Evolutionary conservation across 1,284 basidiomycete genomes (phyloP), one percentile per base, ranked within the genome.

Genomic region (Trichosporon faecale): DNA sequence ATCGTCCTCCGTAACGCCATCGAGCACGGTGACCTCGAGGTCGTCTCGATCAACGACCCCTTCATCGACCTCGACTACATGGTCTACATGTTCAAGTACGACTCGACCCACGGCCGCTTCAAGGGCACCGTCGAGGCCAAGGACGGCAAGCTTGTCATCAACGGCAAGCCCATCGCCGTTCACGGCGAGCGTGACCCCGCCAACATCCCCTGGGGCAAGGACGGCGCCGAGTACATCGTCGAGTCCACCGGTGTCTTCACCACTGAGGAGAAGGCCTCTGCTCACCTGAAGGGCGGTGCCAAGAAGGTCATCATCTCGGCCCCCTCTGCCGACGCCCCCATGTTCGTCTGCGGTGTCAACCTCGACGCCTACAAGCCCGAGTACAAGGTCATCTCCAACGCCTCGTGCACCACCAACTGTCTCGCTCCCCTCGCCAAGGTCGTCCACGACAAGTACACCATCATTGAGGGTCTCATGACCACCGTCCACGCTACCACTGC

Each of bases 81-180:
- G 94, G 94, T 94, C 83, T 98, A 99, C 91, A 97, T 99, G 95
- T 97, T 98, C 93, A 98, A 98, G 89, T 98, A 91, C 85, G 96
- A 98, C 85, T 94, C 81, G 79, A 95, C 95, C 79, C 96, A 99
- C 88, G 94, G 96, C 75, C 90, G 91, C 85, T 99, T 92, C 90
- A 91, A 94, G 84, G 96, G 95, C 74, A 84, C 88, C 69, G 89
- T 99, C 78, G 87, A 89, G 84, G 85, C 87, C 84, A 91, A 92
- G 87, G 91, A 94, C 80, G 93, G 92, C 80, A 95, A 98, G 86
- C 93, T 99, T 74, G 83, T 88, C 82, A 90, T 99, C 84, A 87
- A 94, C 81, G 91, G 91, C 85, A 90, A 92, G 83, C 67, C 87
- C 64, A 90, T 99, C 85, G 80, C 85, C 72, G 91, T 98, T 85